Evolutionary conservation across 768 basidiomycete species (phyloP), one percentile per base, ranked within the genome.

Genomic region (Russula virescens): DNA sequence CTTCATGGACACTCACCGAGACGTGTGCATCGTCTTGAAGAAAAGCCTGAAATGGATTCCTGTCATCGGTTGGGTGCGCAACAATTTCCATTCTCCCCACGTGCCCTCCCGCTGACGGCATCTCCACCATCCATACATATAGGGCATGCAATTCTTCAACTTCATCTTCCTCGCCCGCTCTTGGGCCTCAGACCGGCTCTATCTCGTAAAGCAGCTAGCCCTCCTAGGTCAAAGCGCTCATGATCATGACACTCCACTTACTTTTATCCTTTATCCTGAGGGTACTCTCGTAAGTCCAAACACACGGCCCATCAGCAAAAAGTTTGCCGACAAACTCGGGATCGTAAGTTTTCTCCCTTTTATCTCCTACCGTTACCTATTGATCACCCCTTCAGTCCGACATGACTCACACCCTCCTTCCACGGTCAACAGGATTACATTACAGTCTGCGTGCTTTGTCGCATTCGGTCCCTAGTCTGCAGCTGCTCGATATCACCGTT

Each of bases 131-230:
- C 16, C 60, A n/a, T n/a, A n/a, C 60, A n/a, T 7, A 13, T 55
- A 92, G 91, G 89, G 83, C 60, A 98, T 97, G 93, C 93, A 90
- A 81, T 87, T 94, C 77, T 97, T 85, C 75, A 80, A 86, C 62
- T 98, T 98, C 74, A 93, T 98, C 62, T 98, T 98, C 74, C 81
- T 98, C 25, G 85, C 88, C 19, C 86, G 94, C 40, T 92, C 89
- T 23, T 96, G 94, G 95, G 87, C 88, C 2, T 84, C 90, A 21
- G 95, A 98, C 72, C 80, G 84, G 63, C 70, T 80, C 11, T 81
- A 86, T 64, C 79, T 97, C 6, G 81, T 85, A 28, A 74, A 77
- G 23, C 80, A 84, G 61, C 80, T 97, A 23, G 83, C 86, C 0
- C 78, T 82, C 47, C 77, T 96, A 16, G 94, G 87, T 1, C 79